phyloP scores from a whole-genome alignment of 257 asterid species.

The Jacaranda copaia region DNA sequence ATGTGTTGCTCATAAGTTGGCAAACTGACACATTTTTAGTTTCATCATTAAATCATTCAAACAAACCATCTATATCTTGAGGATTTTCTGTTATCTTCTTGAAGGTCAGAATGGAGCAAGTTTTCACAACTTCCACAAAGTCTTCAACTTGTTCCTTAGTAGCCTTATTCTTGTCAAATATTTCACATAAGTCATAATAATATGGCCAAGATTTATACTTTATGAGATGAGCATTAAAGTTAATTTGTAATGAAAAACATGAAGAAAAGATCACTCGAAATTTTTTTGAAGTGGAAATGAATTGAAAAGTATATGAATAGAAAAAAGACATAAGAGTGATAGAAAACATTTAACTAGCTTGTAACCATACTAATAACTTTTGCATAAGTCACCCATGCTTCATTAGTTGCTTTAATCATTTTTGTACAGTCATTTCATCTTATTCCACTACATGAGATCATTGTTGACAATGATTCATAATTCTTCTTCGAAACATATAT shows the following conservation, averaged over 20 bases:
- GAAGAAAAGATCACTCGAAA: not conserved
- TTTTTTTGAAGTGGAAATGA: not conserved
- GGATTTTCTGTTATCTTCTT: too few relatives aligned
- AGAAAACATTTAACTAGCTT: too few relatives aligned
- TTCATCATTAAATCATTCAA: not conserved
- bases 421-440: not conserved
- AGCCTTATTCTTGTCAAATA: not conserved
- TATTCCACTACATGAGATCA: not conserved
- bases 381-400: not conserved
- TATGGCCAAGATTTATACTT: not conserved
- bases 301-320: rapidly evolving
- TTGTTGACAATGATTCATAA: not conserved
- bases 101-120: not conserved
- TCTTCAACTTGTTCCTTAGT: not conserved
- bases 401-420: not conserved
- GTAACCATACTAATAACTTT: not conserved
- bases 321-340: too few relatives aligned
- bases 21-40: not conserved
- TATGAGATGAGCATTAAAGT: not conserved
- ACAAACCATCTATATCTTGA: too few relatives aligned
- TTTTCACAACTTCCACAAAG: not conserved
- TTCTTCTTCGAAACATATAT: not conserved
- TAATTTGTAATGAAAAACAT: too few relatives aligned
- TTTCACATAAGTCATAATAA: not conserved
- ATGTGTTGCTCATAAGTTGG: not conserved